Evolutionary conservation across 768 basidiomycete genomes (phyloP).

Genomic region (Tephrocybe sp.): DNA sequence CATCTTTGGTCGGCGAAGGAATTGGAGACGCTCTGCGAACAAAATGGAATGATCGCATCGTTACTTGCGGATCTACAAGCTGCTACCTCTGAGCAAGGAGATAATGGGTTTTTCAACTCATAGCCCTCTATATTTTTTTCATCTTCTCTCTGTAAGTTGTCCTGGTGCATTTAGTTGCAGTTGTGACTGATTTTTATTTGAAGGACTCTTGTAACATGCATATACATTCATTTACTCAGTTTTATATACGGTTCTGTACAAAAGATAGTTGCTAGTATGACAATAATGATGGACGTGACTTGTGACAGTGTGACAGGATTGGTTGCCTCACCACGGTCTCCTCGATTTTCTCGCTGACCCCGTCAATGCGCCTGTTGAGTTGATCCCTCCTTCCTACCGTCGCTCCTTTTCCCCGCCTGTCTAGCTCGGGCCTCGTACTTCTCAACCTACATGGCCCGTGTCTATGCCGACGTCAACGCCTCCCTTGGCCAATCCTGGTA

Average conservation of each 20-base stretch:
- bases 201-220: constrained; percentile 5
- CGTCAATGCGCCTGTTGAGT: constrained; percentile 17
- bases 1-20: constrained; percentile 79
- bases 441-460: constrained; percentile 37
- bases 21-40: constrained; percentile 78
- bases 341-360: constrained; percentile 12
- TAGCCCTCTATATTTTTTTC: constrained; percentile 7
- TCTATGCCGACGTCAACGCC: constrained; percentile 58
- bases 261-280: constrained; percentile 3
- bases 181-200: not conserved
- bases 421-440: constrained; percentile 6
- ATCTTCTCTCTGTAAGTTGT: constrained; percentile 1
- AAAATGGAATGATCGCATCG: constrained; percentile 83
- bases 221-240: constrained; percentile 4
- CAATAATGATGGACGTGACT: constrained; percentile 1
- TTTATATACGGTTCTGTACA: constrained; percentile 6
- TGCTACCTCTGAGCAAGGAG: constrained; percentile 38
- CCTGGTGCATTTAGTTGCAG: not conserved
- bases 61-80: constrained; percentile 67
- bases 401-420: constrained; percentile 7
- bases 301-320: constrained; percentile 14
- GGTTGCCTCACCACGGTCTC: constrained; percentile 10
- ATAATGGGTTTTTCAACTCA: constrained; percentile 2
- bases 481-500: constrained; percentile 58
- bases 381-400: constrained; percentile 13